phyloP scores from a whole-genome alignment of 306 rosid species.

The Cyclanthera cordifolia region DNA sequence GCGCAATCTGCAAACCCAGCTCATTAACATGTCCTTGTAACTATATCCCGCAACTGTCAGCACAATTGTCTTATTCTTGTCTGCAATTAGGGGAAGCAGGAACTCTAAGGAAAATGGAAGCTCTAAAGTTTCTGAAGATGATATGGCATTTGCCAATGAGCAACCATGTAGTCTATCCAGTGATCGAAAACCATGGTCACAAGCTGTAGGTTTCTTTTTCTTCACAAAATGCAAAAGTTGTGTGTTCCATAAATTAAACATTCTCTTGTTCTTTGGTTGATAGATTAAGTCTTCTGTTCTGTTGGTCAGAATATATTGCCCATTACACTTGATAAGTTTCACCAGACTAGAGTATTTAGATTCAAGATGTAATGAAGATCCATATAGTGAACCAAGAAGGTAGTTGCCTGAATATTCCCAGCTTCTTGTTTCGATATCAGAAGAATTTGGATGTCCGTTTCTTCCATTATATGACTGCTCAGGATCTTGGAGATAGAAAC shows the following conservation, averaged over 20 bases:
- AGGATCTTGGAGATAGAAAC: constrained; percentile 35
- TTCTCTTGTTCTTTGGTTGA: constrained; percentile 22
- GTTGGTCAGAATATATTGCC: constrained; percentile 37
- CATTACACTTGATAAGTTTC: constrained; percentile 42
- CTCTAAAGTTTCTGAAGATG: constrained; percentile 27
- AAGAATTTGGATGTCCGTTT: constrained; percentile 22
- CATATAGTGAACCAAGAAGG: constrained; percentile 47
- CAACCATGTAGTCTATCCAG: constrained; percentile 22
- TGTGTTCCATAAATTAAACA: constrained; percentile 25
- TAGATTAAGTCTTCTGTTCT: constrained; percentile 22
- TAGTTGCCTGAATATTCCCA: constrained; percentile 78
- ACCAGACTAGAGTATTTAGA: constrained; percentile 35
- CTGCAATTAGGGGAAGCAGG: constrained; percentile 48
- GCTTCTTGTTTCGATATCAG: constrained; percentile 32
- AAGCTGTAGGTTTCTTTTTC: constrained; percentile 31
- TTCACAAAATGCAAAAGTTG: constrained; percentile 28
- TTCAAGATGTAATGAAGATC: constrained; percentile 46
- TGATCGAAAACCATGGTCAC: constrained; percentile 32
- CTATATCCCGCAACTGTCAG: constrained; percentile 76
- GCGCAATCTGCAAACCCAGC: constrained; percentile 82
- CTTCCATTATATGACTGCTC: constrained; percentile 19
- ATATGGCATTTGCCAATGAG: constrained; percentile 30
- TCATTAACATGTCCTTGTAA: constrained; percentile 95
- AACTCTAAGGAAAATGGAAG: constrained; percentile 72
- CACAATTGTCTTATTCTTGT: constrained; percentile 54